phyloP scores from a whole-genome alignment of 208 protist species.

The Leishmania tarentolae region DNA sequence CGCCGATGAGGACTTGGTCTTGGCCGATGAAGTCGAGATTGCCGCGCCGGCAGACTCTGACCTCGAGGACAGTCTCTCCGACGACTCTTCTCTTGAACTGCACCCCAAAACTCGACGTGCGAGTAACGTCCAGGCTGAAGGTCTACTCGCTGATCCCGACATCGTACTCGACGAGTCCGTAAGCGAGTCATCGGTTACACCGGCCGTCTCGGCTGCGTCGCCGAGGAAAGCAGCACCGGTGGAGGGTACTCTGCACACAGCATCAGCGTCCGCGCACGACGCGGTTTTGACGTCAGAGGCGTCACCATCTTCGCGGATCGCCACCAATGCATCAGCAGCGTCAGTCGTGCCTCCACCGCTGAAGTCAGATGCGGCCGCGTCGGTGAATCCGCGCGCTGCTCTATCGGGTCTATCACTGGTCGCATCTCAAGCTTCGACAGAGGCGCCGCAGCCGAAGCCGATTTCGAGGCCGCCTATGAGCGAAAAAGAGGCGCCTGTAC shows the following conservation, averaged over 20 bases:
- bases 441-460: not conserved
- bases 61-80: slow-evolving; percentile 29
- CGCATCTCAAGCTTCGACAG: not conserved
- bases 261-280: not conserved
- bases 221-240: not conserved
- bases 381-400: not conserved
- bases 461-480: not conserved
- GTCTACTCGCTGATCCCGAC: slow-evolving; percentile 21
- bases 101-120: slow-evolving; percentile 4
- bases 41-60: slow-evolving; percentile 29
- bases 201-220: not conserved
- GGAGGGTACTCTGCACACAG: not conserved
- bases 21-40: slow-evolving; percentile 26
- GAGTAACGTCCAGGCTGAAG: slow-evolving; percentile 14
- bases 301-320: not conserved
- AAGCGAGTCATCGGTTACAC: not conserved
- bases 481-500: not conserved
- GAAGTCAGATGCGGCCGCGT: too few relatives aligned
- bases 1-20: slow-evolving; percentile 21
- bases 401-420: not conserved
- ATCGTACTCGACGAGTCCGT: slow-evolving; percentile 18
- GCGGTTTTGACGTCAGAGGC: too few relatives aligned
- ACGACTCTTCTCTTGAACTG: slow-evolving; percentile 29
- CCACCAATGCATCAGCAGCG: not conserved
- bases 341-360: not conserved